Percentiles rank a stretch among this genome's conserved stretches.
Conservation (phyloP, 306 rosid genomes). For the Inga laurina region DNA sequence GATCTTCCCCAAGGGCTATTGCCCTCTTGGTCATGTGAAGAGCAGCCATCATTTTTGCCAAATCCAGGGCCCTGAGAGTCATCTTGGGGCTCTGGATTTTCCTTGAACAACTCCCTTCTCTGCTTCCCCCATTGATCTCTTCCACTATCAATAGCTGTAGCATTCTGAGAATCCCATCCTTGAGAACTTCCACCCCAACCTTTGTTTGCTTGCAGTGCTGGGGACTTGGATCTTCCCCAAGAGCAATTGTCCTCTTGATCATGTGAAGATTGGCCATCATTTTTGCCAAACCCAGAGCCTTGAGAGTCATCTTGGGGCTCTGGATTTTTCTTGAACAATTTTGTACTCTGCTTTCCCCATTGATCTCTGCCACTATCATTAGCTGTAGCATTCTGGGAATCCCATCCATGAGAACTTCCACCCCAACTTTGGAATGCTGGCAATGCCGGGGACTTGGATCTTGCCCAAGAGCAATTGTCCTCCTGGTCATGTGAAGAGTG, state of each 20-base stretch:
- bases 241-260: not conserved
- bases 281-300: not conserved
- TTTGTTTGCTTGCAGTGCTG: not conserved
- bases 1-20: not conserved
- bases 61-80: slow-evolving; percentile 21
- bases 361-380: slow-evolving; percentile 46
- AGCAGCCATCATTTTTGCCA: slow-evolving; percentile 9
- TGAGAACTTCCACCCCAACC: slow-evolving; percentile 18
- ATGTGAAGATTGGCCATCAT: slow-evolving; percentile 16
- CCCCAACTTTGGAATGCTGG: not conserved
- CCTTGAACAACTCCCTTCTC: no score
- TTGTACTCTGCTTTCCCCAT: slow-evolving; percentile 62
- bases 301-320: slow-evolving; percentile 17
- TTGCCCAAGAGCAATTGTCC: not conserved
- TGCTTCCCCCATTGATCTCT: no score
- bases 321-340: slow-evolving; percentile 52
- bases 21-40: slow-evolving; percentile 1
- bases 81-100: not conserved
- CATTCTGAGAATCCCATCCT: no score
- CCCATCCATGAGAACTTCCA: slow-evolving; percentile 51
- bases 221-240: not conserved
- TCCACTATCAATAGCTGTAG: no score
- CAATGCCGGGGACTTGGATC: not conserved
- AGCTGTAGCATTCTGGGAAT: slow-evolving; percentile 46
- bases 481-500: slow-evolving; percentile 4